Base-by-base conservation (phyloP, 1,139 yeast genomes). In the Saccharomyces hybrid region DNA sequence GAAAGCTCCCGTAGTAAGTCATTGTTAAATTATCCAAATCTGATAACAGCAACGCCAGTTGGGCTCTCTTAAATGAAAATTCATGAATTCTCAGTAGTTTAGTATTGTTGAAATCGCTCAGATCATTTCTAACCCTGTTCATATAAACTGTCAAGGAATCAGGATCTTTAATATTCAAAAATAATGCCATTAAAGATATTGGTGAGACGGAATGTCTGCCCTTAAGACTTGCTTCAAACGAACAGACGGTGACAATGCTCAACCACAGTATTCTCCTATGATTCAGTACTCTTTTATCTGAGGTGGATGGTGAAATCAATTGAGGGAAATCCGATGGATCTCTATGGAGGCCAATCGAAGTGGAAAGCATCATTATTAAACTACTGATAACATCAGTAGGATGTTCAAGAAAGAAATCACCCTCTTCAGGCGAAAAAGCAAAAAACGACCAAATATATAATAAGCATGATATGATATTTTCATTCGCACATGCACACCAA, bases 371-470 rank as follows among this genome's bases (percentile, higher is more conserved):
- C 13, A 65, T 56, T 1, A 65, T 62, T 3, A 64, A 51, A 29
- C 69, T 66, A 29, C 64, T 56, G 4, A 69, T 52, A 8, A 62
- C 60, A 54, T 67, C 72, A 1, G 72, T 66, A 11, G 72, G 71
- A 34, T 65, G 65, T 16, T 62, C 69, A 13, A 63, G 55, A 51
- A 68, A 65, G 29, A 65, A 63, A 55, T 70, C 71, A 32, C 69
- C 69, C 51, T 66, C 67, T 50, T 68, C 71, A 1, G 73, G 71
- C 1, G 72, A 61, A 52, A 65, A 63, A 7, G 63, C 67, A 42
- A 61, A 19, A 19, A 19, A 19, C 23, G 23, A 19, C 23, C 23
- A 19, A 19, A 19, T 19, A 19, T 19, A 19, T 19, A 19, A 19
- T 19, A 19, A 19, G 23, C 23, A 19, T 3, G 23, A 19, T 19